These are phyloP conservation scores for Tetracentron sinense DNA, from an alignment of 164 flowering plant species.

Conservation along the genomic window DNA sequence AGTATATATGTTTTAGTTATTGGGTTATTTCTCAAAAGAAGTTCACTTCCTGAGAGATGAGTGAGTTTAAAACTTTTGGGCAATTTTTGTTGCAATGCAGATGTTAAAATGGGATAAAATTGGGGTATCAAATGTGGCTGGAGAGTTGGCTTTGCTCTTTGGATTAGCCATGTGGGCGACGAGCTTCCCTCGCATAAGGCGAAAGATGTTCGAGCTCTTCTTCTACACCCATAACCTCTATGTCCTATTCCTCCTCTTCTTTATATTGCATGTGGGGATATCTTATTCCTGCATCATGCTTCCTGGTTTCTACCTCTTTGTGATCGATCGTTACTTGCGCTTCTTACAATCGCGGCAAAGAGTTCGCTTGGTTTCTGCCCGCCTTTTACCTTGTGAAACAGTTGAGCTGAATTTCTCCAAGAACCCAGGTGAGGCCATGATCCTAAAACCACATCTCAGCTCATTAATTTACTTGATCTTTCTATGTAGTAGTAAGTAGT, in stretches of 20 bases:
- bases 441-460: no score
- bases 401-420: slow-evolving; percentile 82
- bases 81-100: slow-evolving; percentile 33
- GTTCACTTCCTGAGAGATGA: not conserved
- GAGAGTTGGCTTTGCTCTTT: slow-evolving; percentile 52
- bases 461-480: no score
- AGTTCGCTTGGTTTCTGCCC: slow-evolving; percentile 56
- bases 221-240: slow-evolving; percentile 79
- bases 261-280: slow-evolving; percentile 62
- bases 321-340: slow-evolving; percentile 72
- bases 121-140: slow-evolving; percentile 61
- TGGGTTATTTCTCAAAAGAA: no score
- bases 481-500: no score
- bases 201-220: slow-evolving; percentile 75
- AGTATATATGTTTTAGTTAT: no score
- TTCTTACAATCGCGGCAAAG: slow-evolving; percentile 60
- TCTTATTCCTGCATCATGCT: slow-evolving; percentile 52
- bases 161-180: slow-evolving; percentile 68
- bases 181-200: slow-evolving; percentile 46
- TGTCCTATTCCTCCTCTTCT: slow-evolving; percentile 65
- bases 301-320: slow-evolving; percentile 80
- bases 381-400: slow-evolving; percentile 56
- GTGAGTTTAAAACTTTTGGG: not conserved
- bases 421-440: slow-evolving; percentile 36
- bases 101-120: slow-evolving; percentile 51